These are phyloP conservation scores for Cladorrhinum samala DNA, from an alignment of 495 filamentous ascomycete genomes.

Conservation along the genomic window DNA sequence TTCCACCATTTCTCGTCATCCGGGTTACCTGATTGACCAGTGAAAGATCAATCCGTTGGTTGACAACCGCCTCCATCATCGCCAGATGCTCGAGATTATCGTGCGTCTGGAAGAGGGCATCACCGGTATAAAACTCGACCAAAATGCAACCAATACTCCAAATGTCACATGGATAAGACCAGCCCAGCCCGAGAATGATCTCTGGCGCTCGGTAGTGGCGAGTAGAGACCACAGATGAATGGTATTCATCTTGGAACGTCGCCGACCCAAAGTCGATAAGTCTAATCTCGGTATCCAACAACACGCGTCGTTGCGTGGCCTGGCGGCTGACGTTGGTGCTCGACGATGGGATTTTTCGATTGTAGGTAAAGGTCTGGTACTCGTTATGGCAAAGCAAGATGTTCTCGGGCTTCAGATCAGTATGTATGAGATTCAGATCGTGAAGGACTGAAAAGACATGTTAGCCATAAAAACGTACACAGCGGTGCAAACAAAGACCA, in stretches of 20 bases:
- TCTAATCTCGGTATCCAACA: conserved; percentile 93
- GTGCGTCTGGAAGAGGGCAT: conserved; percentile 95
- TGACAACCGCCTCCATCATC: conserved; percentile 97
- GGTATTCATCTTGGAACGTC: conserved; percentile 97
- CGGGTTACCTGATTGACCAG: conserved; percentile 71
- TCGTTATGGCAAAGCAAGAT: conserved; percentile 84
- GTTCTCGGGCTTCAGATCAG: conserved; percentile 96
- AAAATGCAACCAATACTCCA: conserved; percentile 99
- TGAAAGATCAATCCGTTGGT: conserved; percentile 61
- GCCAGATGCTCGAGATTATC: conserved; percentile 96
- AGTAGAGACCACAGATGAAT: conserved; percentile 94
- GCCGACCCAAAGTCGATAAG: conserved; percentile 97
- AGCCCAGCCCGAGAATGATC: conserved; percentile 93
- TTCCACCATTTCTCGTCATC: conserved; percentile 58
- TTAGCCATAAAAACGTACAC: conserved; percentile 25
- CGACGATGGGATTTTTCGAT: conserved; percentile 87
- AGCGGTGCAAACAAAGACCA: not conserved
- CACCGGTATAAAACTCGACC: conserved; percentile 98
- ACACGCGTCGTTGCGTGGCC: conserved; percentile 77
- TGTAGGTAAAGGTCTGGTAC: conserved; percentile 97
- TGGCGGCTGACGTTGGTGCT: conserved; percentile 68
- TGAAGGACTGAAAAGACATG: conserved; percentile 64
- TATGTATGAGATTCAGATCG: conserved; percentile 96
- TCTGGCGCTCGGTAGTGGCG: conserved; percentile 94
- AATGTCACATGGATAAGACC: conserved; percentile 96